Evolutionary conservation across 2,329 filamentous ascomycete species (phyloP), one percentile per base, ranked within the genome.

Genomic region (Orbilia oligospora): DNA sequence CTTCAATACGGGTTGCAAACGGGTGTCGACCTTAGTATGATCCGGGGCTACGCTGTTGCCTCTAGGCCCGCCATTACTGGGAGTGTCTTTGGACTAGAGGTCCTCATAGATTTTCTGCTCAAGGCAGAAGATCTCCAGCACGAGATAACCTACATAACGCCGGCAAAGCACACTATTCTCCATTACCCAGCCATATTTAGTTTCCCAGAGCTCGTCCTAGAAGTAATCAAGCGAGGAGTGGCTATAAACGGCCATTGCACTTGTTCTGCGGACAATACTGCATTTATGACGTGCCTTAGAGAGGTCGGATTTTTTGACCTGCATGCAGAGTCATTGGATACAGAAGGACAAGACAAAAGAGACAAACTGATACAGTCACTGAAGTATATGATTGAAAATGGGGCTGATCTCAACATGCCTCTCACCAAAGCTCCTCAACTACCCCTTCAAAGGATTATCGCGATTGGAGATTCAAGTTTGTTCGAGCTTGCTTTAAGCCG

Each of bases 81-180:
- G 3, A 20, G 48, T 16, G 27, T n/a, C 18, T 41, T 41, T 14
- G 53, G 61, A 8, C 30, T 51, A 27, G 51, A 58, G 3, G 30
- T 68, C n/a, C 66, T 49, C 10, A 30, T 73, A 18, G 61, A 66
- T 27, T 67, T 66, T 30, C 8, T 73, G 2, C 38, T 73, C n/a
- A 53, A 67, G 12, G 38, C 56, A 16, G 22, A 48, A 5, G 44
- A 48, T 16, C 22, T 61, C 2, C 24, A 61, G 6, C n/a, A 33
- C 18, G 48, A 65, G 20, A 22, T 61, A 18, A 58, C 36, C 2
- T 8, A 10, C 18, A 10, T 55, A n/a, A 10, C 22, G 33, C n/a
- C 2, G 14, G 14, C 18, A 3, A 20, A 27, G 5, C 46, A 38
- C 41, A 49, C 48, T 4, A 10, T 46, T 24, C 36, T 67, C 20